Conservation (phyloP, 2,329 filamentous ascomycete species). For the Nannizziopsis arthrosporioides region DNA sequence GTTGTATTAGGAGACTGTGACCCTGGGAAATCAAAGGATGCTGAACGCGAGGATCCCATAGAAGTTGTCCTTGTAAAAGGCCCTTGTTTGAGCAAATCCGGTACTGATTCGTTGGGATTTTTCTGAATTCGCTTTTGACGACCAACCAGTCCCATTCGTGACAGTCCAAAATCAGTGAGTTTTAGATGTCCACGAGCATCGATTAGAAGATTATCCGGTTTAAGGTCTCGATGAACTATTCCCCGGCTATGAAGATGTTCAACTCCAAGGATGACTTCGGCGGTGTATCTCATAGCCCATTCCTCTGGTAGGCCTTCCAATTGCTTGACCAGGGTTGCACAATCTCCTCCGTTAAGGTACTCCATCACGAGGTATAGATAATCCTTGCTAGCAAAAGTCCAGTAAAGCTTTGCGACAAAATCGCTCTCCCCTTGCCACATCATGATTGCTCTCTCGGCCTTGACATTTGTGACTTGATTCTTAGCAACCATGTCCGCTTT, state of each 20-base stretch:
- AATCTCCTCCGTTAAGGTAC: conserved; percentile 94
- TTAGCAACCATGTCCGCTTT: conserved; percentile 99
- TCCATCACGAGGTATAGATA: conserved; percentile 99
- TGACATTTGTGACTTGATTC: conserved; percentile 98
- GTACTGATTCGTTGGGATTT: conserved; percentile 67
- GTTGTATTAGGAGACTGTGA: conserved; percentile 71
- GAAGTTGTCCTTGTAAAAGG: conserved; percentile 79
- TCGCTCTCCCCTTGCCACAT: conserved; percentile 99
- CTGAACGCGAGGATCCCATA: conserved; percentile 77
- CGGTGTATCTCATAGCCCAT: conserved; percentile 96
- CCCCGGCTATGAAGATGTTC: conserved; percentile 89
- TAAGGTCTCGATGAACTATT: conserved; percentile 92
- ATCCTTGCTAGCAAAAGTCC: conserved; percentile 99
- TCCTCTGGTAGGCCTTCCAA: conserved; percentile 86
- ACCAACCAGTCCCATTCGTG: conserved; percentile 90
- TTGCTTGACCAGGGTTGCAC: conserved; percentile 89
- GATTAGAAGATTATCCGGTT: conserved; percentile 93
- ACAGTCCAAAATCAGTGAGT: conserved; percentile 92
- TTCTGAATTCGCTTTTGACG: conserved; percentile 86
- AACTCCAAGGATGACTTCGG: conserved; percentile 90
- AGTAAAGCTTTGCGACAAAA: conserved; percentile 97
- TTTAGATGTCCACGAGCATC: conserved; percentile 95
- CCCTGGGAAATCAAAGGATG: conserved; percentile 80
- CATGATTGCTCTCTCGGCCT: conserved; percentile 97
- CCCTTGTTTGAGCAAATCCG: conserved; percentile 83